These are phyloP conservation scores for Myxozyma nipponensis DNA, from an alignment of 805 yeast species.

Conservation along the genomic window DNA sequence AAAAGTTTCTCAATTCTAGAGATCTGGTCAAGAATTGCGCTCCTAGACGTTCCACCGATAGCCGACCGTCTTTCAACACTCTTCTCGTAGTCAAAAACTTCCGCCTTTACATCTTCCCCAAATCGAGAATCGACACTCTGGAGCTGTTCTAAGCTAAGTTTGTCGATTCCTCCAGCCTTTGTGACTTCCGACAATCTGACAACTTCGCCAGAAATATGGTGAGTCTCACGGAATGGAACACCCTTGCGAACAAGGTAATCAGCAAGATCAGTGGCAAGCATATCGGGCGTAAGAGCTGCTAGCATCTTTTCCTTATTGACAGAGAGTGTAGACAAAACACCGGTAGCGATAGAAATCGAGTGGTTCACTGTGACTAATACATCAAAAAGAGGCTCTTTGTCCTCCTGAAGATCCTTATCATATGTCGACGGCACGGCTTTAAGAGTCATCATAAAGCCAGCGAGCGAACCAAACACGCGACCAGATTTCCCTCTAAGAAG, in stretches of 20 bases:
- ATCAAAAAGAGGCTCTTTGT: slow-evolving; percentile 97
- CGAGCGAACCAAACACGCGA: slow-evolving; percentile 88
- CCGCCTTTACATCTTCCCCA: neutral
- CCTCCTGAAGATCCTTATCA: slow-evolving; percentile 98
- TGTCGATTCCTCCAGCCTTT: slow-evolving; percentile 77
- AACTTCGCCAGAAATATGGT: slow-evolving; percentile 97
- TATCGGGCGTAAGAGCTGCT: slow-evolving; percentile 92
- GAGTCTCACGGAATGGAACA: slow-evolving; percentile 98
- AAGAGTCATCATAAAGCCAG: slow-evolving; percentile 94
- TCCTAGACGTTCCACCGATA: slow-evolving; percentile 93
- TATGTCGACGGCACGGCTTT: slow-evolving; percentile 98
- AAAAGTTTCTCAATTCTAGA: slow-evolving; percentile 27
- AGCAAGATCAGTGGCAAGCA: slow-evolving; percentile 98
- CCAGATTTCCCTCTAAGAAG: slow-evolving; percentile 95
- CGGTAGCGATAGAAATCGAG: slow-evolving; percentile 90
- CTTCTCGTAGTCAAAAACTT: slow-evolving; percentile 61
- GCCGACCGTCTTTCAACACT: slow-evolving; percentile 97
- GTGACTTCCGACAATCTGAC: slow-evolving; percentile 84
- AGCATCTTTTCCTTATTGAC: slow-evolving; percentile 75
- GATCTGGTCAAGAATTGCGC: slow-evolving; percentile 80
- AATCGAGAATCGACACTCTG: slow-evolving; percentile 61
- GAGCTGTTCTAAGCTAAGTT: slow-evolving; percentile 73
- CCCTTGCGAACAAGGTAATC: slow-evolving; percentile 97
- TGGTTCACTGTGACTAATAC: slow-evolving; percentile 86
- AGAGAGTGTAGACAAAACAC: slow-evolving; percentile 82